Evolutionary conservation across 2,329 filamentous ascomycete species (phyloP).

Genomic region (Cryoendolithus antarcticus): DNA sequence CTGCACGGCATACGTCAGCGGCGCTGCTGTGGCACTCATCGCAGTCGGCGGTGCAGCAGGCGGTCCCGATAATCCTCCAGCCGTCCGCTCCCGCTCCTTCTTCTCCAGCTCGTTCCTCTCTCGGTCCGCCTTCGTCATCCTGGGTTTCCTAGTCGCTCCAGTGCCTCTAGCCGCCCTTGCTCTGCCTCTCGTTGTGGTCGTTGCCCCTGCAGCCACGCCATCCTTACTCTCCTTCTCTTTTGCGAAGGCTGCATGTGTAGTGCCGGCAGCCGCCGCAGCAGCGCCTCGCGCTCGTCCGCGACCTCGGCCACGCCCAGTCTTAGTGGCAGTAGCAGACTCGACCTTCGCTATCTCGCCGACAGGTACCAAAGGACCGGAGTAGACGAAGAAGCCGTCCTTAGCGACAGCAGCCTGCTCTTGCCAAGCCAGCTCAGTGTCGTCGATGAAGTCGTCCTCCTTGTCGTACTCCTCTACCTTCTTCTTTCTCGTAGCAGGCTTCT

Average conservation of each 20-base stretch:
- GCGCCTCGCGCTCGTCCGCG: constrained; percentile 44
- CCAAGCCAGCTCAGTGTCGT: constrained; percentile 91
- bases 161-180: constrained; percentile 65
- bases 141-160: constrained; percentile 63
- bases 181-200: constrained; percentile 32
- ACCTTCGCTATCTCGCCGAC: constrained; percentile 56
- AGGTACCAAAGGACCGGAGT: constrained; percentile 79
- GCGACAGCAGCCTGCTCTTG: constrained; percentile 89
- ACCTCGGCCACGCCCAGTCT: constrained; percentile 35
- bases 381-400: constrained; percentile 96
- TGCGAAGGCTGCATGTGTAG: constrained; percentile 19
- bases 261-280: constrained; percentile 23
- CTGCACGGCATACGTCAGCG: constrained; percentile 3
- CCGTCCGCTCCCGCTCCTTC: constrained; percentile 53
- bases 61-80: constrained; percentile 7
- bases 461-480: constrained; percentile 58
- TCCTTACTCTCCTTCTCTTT: constrained; percentile 11
- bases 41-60: constrained; percentile 1
- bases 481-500: constrained; percentile 68
- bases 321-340: constrained; percentile 15
- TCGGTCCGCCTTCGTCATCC: constrained; percentile 76
- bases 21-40: neutral
- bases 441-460: constrained; percentile 57
- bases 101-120: constrained; percentile 73
- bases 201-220: constrained; percentile 7